Percentiles rank a stretch among this genome's conserved stretches.
Conservation (phyloP, 2,329 filamentous ascomycete species). For the Apiospora rasikravindrae region DNA sequence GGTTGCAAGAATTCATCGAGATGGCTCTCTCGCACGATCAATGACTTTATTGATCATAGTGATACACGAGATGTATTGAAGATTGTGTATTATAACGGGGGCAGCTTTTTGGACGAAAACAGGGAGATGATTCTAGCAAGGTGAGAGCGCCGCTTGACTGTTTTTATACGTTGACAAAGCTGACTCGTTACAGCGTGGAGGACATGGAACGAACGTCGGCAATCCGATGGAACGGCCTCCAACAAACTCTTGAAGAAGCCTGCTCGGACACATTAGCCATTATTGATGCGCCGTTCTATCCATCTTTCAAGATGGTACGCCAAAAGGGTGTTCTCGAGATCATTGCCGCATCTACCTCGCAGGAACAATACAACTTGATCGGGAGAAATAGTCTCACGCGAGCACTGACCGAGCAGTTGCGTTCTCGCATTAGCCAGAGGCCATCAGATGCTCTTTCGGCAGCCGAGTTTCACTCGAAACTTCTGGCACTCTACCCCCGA, state of each 20-base stretch:
- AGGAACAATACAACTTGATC: conserved; percentile 54
- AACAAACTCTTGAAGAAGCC: conserved; percentile 61
- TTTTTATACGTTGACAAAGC: conserved; percentile 21
- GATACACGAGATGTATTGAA: conserved; percentile 63
- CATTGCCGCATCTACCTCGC: conserved; percentile 59
- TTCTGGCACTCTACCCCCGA: conserved; percentile 57
- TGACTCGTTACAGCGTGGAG: conserved; percentile 49
- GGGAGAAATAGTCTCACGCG: conserved; percentile 59
- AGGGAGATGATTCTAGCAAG: conserved; percentile 64
- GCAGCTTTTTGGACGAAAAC: conserved; percentile 59
- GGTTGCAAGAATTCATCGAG: conserved; percentile 55
- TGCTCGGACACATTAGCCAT: conserved; percentile 61
- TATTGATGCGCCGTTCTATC: conserved; percentile 65
- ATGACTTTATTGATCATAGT: conserved; percentile 57
- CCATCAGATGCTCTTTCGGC: conserved; percentile 52
- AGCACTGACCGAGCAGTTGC: conserved; percentile 55
- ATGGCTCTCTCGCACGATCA: conserved; percentile 58
- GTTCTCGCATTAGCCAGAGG: conserved; percentile 51
- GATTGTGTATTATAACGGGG: conserved; percentile 63
- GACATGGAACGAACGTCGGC: conserved; percentile 50
- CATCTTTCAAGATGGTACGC: conserved; percentile 56
- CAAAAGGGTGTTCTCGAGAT: conserved; percentile 61
- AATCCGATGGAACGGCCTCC: conserved; percentile 62
- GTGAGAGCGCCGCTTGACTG: conserved; percentile 39
- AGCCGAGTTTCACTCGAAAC: conserved; percentile 58